A percentile compares a stretch with the other conserved stretches of the same genome.
Conservation (phyloP, 148 eudicot species). For the Rhododendron mucronatum region DNA sequence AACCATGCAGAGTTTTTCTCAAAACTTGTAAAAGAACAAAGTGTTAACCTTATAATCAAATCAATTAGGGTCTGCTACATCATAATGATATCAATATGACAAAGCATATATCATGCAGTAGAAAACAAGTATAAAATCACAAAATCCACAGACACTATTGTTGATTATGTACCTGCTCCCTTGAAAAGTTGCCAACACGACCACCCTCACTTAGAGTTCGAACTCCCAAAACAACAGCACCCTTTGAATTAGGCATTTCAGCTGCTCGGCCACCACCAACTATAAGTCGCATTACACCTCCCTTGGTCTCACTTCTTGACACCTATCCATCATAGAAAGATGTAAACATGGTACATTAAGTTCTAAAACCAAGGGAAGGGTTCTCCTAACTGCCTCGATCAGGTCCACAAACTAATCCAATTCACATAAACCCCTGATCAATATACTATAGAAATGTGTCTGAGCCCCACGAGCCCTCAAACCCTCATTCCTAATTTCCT, state of each 20-base stretch:
- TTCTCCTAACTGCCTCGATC: background rate
- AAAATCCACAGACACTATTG: background rate
- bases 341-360: slow-evolving; percentile 1
- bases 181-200: slow-evolving; percentile 90
- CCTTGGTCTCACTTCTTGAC: slow-evolving; percentile 66
- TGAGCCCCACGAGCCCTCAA: too few species aligned
- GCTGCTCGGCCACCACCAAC: slow-evolving; percentile 97
- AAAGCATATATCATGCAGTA: background rate
- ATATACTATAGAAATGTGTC: too few species aligned
- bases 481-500: too few species aligned
- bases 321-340: slow-evolving; percentile 40
- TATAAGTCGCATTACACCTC: slow-evolving; percentile 98
- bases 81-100: background rate
- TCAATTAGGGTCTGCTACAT: background rate
- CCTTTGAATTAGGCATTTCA: slow-evolving; percentile 61
- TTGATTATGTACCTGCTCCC: slow-evolving; percentile 73
- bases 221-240: slow-evolving; percentile 96
- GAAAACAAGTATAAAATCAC: background rate
- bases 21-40: too few species aligned
- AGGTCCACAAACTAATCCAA: background rate
- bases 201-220: slow-evolving; percentile 99
- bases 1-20: too few species aligned
- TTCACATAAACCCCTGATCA: background rate
- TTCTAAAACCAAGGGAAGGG: background rate
- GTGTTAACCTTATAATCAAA: background rate